A percentile compares a stretch with the other conserved stretches of the same genome.
Conservation (phyloP, 768 basidiomycete genomes). For the Imleria badia region DNA sequence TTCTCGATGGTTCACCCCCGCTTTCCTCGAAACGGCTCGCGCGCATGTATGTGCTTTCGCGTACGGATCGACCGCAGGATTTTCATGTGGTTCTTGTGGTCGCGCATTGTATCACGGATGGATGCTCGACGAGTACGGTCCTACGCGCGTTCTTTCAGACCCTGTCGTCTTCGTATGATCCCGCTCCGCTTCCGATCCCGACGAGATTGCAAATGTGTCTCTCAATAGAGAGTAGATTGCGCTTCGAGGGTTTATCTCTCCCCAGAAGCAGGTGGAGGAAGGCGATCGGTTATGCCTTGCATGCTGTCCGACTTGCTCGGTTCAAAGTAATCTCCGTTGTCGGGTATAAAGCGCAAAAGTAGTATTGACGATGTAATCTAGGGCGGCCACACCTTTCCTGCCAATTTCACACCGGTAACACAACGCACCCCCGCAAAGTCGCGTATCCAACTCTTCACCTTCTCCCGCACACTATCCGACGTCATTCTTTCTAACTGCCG, state of each 20-base stretch:
- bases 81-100: constrained; percentile 46
- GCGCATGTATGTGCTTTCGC: constrained; percentile 33
- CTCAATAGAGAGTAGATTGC: constrained; percentile 39
- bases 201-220: constrained; percentile 41
- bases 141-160: constrained; percentile 44
- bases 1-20: constrained; percentile 37
- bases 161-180: constrained; percentile 23
- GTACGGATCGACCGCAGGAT: constrained; percentile 37
- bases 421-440: constrained; percentile 42
- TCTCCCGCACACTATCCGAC: constrained; percentile 31
- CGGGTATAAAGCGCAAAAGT: not conserved
- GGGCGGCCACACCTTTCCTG: constrained; percentile 57
- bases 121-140: constrained; percentile 43
- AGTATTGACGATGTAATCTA: constrained; percentile 15
- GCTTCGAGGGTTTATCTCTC: constrained; percentile 27
- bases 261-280: constrained; percentile 45
- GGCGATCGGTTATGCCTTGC: constrained; percentile 43
- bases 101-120: constrained; percentile 53
- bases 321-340: constrained; percentile 33
- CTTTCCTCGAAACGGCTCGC: constrained; percentile 30
- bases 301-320: constrained; percentile 29
- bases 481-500: constrained; percentile 39
- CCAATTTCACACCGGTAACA: constrained; percentile 37
- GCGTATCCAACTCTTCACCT: constrained; percentile 18
- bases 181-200: constrained; percentile 24